phyloP scores from a whole-genome alignment of 257 asterid species.

The Salvia splendens region DNA sequence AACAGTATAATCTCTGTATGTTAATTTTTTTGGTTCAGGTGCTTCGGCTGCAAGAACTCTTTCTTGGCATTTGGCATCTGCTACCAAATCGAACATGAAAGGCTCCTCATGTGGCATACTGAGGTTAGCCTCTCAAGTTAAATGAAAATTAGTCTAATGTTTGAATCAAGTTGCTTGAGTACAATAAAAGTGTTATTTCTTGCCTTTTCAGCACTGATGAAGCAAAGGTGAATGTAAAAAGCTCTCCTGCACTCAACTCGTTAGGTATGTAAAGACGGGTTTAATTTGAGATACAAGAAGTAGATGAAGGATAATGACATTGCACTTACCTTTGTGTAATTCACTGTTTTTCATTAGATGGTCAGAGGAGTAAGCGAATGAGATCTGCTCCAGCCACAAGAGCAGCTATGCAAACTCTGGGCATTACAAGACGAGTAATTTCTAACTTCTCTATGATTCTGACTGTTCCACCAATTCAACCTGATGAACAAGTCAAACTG shows the following conservation, averaged over 20 bases:
- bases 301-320: conserved; percentile 6
- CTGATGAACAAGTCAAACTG: background rate
- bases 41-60: conserved; percentile 78
- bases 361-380: conserved; percentile 46
- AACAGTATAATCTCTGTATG: background rate
- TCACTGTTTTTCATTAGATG: conserved; percentile 41
- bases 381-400: conserved; percentile 66
- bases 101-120: conserved; percentile 58
- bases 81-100: conserved; percentile 79
- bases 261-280: conserved; percentile 44
- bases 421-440: conserved; percentile 67
- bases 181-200: conserved; percentile 34
- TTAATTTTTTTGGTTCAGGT: conserved; percentile 44
- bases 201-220: conserved; percentile 58
- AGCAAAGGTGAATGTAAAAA: conserved; percentile 46
- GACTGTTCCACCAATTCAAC: background rate
- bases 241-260: conserved; percentile 46
- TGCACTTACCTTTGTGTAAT: conserved; percentile 22
- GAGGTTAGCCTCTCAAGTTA: conserved; percentile 50
- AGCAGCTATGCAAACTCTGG: conserved; percentile 69
- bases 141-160: conserved; percentile 4
- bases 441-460: conserved; percentile 18
- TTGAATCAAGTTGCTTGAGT: conserved; percentile 25
- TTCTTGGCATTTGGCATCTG: conserved; percentile 98
- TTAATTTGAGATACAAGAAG: background rate